Percentiles rank a stretch among this genome's conserved stretches.
phyloP scores from a whole-genome alignment of 1,139 yeast genomes.

The Magnusiomyces fungicola region DNA sequence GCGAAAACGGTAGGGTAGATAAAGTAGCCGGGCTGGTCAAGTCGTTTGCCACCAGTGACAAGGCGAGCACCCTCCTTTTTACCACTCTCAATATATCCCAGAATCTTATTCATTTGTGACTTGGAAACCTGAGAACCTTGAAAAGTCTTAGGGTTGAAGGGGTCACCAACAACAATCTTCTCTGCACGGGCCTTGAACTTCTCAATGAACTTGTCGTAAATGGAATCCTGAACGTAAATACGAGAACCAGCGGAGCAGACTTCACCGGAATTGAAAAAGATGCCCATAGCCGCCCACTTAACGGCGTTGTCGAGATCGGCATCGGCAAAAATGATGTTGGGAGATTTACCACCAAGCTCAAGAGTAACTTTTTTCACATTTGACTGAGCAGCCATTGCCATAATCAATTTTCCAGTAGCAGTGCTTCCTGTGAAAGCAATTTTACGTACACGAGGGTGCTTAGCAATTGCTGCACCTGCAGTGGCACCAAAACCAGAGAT shows the following conservation, averaged over 20 bases:
- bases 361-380: slow-evolving; percentile 71
- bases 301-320: slow-evolving; percentile 59
- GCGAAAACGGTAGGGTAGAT: slow-evolving; percentile 74
- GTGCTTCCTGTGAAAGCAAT: slow-evolving; percentile 86
- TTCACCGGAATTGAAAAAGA: slow-evolving; percentile 75
- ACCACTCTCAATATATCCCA: slow-evolving; percentile 66
- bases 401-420: slow-evolving; percentile 66
- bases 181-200: slow-evolving; percentile 49
- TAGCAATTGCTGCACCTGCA: slow-evolving; percentile 67
- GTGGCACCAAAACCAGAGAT: slow-evolving; percentile 67
- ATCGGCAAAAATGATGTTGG: slow-evolving; percentile 68
- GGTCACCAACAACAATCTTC: slow-evolving; percentile 52
- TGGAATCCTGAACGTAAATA: slow-evolving; percentile 63
- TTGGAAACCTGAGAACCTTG: slow-evolving; percentile 85
- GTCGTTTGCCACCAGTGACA: slow-evolving; percentile 70
- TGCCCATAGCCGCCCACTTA: slow-evolving; percentile 48
- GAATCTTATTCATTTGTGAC: slow-evolving; percentile 66
- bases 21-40: slow-evolving; percentile 58
- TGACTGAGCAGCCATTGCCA: slow-evolving; percentile 62
- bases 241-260: slow-evolving; percentile 84
- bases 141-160: slow-evolving; percentile 61
- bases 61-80: slow-evolving; percentile 67
- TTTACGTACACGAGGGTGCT: slow-evolving; percentile 64
- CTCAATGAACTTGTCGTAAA: slow-evolving; percentile 57
- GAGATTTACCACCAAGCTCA: slow-evolving; percentile 82